Base-by-base conservation (phyloP, 495 filamentous ascomycete species). In the Penicillium subrubescens region DNA sequence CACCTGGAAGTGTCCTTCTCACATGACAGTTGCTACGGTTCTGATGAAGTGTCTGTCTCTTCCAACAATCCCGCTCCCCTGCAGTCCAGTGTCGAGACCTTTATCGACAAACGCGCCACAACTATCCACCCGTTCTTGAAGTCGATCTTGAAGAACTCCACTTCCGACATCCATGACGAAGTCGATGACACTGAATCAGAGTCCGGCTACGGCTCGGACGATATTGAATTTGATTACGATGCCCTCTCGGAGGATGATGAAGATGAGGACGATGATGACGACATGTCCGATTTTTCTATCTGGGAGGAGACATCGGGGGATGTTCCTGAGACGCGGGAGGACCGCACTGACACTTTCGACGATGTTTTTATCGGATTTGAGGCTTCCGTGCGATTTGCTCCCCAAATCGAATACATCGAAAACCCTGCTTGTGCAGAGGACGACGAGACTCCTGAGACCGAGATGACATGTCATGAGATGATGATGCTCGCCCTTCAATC, bases 1-100 rank as follows among this genome's bases (percentile, higher is more conserved):
- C 61, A 73, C 25, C 71, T 80, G 33, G 78, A 82, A 25, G 70
- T 79, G n/a, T 82, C 79, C 11, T 70, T 79, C 41, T 79, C 78
- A 29, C 80, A 79, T 8, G 80, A 81, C 69, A 81, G 79, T 59
- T 81, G 78, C 60, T 82, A 80, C 67, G 77, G 75, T 57, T 82
- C 80, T 17, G 80, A 82, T 63, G 79, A 80, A 61, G 63, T 77
- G 21, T 81, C 80, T 15, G 70, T 76, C 60, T 66, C 73, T 14
- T 78, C 78, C n/a, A 74, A 63, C 25, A 71, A 67, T 56, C 63
- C 75, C 23, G 64, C 67, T 4, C 67, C 73, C 31, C 56, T 66
- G 17, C 63, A 71, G 17, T 69, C 72, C 31, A 69, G 62, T 57
- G 64, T 58, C 23, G 63, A 71, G 25, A 70, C 73, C 23, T 60